Percentiles rank a stretch among this genome's conserved stretches.
Conservation (phyloP, 148 eudicot species). For the Fallopia convolvulus region DNA sequence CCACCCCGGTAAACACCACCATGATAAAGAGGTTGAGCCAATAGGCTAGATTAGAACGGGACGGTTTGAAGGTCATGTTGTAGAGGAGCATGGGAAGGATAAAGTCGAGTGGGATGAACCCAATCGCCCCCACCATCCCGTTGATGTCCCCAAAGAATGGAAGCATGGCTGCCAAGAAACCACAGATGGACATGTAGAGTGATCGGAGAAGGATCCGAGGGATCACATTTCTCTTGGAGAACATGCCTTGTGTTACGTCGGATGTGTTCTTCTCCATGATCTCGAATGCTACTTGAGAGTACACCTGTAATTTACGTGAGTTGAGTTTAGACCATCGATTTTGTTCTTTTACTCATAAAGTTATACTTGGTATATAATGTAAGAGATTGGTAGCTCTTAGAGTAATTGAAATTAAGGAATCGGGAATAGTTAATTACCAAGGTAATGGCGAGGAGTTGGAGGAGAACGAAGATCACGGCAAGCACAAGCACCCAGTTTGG, state of each 20-base stretch:
- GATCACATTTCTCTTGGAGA: constrained; percentile 72
- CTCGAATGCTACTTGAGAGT: constrained; percentile 94
- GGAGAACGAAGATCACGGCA: constrained; percentile 63
- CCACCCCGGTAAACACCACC: constrained; percentile 56
- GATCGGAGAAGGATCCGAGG: constrained; percentile 80
- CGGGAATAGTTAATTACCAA: constrained; percentile 34
- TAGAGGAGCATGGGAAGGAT: constrained; percentile 90
- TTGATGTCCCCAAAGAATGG: constrained; percentile 90
- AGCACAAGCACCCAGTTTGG: constrained; percentile 67
- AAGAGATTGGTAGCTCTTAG: too few species aligned
- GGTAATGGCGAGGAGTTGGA: constrained; percentile 88
- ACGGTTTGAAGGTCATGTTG: constrained; percentile 69
- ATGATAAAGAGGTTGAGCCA: constrained; percentile 53
- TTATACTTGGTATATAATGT: too few species aligned
- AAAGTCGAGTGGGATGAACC: constrained; percentile 86
- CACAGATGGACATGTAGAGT: constrained; percentile 65
- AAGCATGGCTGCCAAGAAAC: constrained; percentile 84
- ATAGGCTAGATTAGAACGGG: constrained; percentile 33
- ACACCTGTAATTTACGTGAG: constrained; percentile 39
- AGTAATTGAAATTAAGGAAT: too few species aligned
- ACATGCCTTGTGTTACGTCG: constrained; percentile 58
- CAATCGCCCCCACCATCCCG: constrained; percentile 78
- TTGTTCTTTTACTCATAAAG: too few species aligned
- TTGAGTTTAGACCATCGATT: background rate
- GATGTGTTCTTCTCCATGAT: constrained; percentile 91